Evolutionary conservation across 768 basidiomycete genomes (phyloP), one percentile per base, ranked within the genome.

Genomic region (Tricholoma matsutake): DNA sequence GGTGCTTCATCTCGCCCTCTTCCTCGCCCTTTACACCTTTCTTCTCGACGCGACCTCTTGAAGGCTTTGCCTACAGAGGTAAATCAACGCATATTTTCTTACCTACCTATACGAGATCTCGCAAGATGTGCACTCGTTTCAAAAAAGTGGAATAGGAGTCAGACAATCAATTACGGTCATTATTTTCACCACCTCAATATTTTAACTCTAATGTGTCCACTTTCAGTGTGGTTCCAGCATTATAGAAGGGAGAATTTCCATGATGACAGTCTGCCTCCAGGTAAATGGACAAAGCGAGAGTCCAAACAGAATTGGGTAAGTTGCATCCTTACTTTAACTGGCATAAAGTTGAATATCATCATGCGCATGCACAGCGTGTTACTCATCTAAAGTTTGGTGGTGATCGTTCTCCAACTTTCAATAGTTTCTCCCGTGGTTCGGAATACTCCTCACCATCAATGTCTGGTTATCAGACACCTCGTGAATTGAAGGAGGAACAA

Each of bases 251-350:
- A 94, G 63, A 87, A 89, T 65, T 92, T 97, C 64, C 87, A 92
- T 47, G 90, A 93, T 63, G 86, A 87, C 31, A 86, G 83, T 60
- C 72, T 92, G 54, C 88, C 90, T 3, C 82, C 87, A 9, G 91
- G 88, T 35, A 94, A 94, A 73, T 97, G 94, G 94, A 91, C 93
- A 8, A 91, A 91, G 69, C 81, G 89, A 59, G 94, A 97, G 72
- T 94, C 92, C n/a, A 97, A 94, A 71, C 89, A 93, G 74, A 89
- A 89, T 64, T 97, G 94, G 94, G 89, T 86, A 64, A 22, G 76
- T 80, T 61, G 6, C 54, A 53, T 49, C 53, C 52, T 47, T 63
- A 45, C 7, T 35, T 8, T 29, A 3, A 49, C 63, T 8, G 56
- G 43, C 37, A 51, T 39, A 16, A 25, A 13, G 39, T 61, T 64